Evolutionary conservation across 1,284 basidiomycete genomes (phyloP).

Genomic region (Papiliotrema fonsecae): DNA sequence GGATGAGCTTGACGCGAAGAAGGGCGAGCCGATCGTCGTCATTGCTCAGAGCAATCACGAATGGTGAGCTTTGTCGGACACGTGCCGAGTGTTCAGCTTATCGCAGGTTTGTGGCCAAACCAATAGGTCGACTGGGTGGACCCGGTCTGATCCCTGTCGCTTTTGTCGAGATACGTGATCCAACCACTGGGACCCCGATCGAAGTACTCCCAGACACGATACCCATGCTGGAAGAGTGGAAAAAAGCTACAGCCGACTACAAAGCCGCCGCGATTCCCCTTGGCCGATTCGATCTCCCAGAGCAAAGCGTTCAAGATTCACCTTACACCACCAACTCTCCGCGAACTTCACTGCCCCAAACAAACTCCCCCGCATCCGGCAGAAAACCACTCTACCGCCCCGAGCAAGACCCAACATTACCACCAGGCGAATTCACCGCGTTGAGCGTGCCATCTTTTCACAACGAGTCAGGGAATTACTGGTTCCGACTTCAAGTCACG

Average conservation of each 20-base stretch:
- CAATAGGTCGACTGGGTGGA: conserved; percentile 86
- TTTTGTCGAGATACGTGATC: conserved; percentile 94
- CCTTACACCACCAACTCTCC: conserved; percentile 30
- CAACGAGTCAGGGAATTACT: conserved; percentile 91
- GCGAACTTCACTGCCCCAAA: conserved; percentile 1
- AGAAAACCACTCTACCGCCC: conserved; percentile 28
- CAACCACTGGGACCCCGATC: conserved; percentile 67
- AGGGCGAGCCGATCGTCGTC: conserved; percentile 85
- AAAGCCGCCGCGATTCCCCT: conserved; percentile 94
- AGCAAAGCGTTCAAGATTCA: conserved; percentile 39
- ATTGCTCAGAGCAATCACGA: conserved; percentile 51
- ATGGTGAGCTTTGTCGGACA: conserved; percentile 35
- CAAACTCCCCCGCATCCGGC: neutral
- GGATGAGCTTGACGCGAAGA: conserved; percentile 92
- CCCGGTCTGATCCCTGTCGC: conserved; percentile 95
- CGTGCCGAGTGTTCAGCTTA: conserved; percentile 4
- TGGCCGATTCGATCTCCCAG: conserved; percentile 72
- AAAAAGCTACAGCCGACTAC: conserved; percentile 87
- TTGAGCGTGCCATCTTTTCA: conserved; percentile 96
- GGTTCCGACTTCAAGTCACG: conserved; percentile 89
- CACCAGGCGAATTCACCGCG: conserved; percentile 75
- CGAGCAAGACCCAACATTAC: conserved; percentile 51
- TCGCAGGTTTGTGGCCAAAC: conserved; percentile 65
- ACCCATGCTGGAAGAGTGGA: conserved; percentile 97
- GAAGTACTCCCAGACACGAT: conserved; percentile 70